Conservation (phyloP, 2,329 filamentous ascomycete genomes). For the Cladosporium sp. region DNA sequence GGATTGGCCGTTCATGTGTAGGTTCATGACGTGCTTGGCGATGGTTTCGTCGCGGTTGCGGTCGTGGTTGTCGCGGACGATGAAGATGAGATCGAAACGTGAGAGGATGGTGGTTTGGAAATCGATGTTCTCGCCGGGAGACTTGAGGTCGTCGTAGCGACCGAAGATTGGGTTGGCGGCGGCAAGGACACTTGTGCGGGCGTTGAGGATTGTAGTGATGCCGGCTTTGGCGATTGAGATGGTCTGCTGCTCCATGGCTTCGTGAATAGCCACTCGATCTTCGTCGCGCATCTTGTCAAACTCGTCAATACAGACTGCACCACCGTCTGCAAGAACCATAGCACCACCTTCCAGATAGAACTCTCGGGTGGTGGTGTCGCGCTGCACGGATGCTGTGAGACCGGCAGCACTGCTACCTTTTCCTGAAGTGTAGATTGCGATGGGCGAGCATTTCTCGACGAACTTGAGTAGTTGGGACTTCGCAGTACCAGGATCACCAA, state of each 20-base stretch:
- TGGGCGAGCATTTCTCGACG: conserved; percentile 91
- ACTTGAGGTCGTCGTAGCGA: conserved; percentile 96
- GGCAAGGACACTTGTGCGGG: conserved; percentile 87
- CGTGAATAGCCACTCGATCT: conserved; percentile 94
- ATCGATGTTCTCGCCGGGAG: conserved; percentile 96
- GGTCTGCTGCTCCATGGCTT: conserved; percentile 99
- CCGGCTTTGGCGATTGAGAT: conserved; percentile 98
- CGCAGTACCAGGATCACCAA: conserved; percentile 95
- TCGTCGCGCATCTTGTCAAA: conserved; percentile 99
- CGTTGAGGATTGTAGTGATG: conserved; percentile 96
- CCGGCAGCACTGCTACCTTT: conserved; percentile 97
- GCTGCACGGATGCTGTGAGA: conserved; percentile 94
- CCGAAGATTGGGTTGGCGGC: conserved; percentile 97
- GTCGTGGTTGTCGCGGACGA: conserved; percentile 92
- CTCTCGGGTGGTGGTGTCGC: conserved; percentile 84
- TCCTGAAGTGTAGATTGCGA: conserved; percentile 96
- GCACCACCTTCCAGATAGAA: conserved; percentile 98
- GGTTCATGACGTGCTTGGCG: conserved; percentile 93
- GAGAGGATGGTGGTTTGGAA: conserved; percentile 98
- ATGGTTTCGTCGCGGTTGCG: conserved; percentile 86
- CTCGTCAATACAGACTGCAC: conserved; percentile 97
- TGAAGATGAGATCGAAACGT: conserved; percentile 99
- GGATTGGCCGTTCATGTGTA: conserved; percentile 87
- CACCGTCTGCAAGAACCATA: conserved; percentile 95
- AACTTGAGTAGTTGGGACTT: conserved; percentile 98